Conservation (phyloP, 1,139 yeast genomes). For the Kurtzmaniella quercitrusa region DNA sequence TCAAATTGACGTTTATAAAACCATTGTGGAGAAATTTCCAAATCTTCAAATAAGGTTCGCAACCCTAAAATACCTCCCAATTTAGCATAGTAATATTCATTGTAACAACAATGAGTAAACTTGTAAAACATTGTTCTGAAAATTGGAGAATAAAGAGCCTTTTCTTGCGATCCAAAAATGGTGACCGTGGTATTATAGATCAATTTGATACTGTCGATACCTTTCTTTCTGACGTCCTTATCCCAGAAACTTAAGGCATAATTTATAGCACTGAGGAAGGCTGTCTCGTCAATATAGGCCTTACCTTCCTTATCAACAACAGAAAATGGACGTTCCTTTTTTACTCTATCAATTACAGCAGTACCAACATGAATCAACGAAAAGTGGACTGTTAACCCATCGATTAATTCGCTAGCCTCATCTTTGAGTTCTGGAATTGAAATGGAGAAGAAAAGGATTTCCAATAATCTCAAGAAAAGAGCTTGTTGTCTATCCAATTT, state of each 20-base stretch:
- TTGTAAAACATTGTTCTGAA: conserved; percentile 74
- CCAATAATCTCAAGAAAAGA: conserved; percentile 55
- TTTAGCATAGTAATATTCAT: conserved; percentile 79
- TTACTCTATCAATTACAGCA: conserved; percentile 66
- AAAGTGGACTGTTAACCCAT: conserved; percentile 73
- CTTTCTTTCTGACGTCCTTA: conserved; percentile 64
- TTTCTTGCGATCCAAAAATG: conserved; percentile 63
- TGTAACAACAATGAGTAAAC: conserved; percentile 88
- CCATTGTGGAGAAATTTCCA: conserved; percentile 67
- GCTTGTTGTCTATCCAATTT: conserved; percentile 59
- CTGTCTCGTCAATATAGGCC: conserved; percentile 63
- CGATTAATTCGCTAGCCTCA: conserved; percentile 60
- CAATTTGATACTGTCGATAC: conserved; percentile 59
- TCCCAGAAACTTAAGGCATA: conserved; percentile 80
- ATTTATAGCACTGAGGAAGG: conserved; percentile 69
- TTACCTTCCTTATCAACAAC: conserved; percentile 78
- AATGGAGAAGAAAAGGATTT: conserved; percentile 68
- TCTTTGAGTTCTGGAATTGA: conserved; percentile 72
- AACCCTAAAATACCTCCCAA: conserved; percentile 89
- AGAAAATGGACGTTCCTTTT: conserved; percentile 66
- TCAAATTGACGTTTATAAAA: conserved; percentile 78
- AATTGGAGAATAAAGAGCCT: conserved; percentile 68
- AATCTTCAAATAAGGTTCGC: conserved; percentile 63
- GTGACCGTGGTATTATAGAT: conserved; percentile 60
- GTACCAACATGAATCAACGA: conserved; percentile 73